phyloP scores from a whole-genome alignment of 2,329 filamentous ascomycete genomes.

The Pyricularia sp. region DNA sequence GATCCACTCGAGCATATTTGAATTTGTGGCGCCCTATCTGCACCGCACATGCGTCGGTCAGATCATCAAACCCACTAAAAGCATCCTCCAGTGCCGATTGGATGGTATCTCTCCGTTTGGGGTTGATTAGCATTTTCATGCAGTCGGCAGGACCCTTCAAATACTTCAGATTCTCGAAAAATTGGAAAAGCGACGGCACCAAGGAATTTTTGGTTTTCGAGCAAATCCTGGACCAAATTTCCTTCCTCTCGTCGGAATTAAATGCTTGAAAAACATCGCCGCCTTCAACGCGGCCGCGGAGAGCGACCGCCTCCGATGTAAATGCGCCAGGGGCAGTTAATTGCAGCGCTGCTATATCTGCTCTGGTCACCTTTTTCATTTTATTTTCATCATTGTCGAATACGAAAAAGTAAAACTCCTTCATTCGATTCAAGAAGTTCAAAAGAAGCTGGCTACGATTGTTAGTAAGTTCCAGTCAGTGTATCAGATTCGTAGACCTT shows the following conservation, averaged over 20 bases:
- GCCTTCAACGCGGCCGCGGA: neutral
- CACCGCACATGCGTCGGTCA: neutral
- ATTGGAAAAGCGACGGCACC: neutral
- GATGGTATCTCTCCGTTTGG: neutral
- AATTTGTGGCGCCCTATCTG: neutral
- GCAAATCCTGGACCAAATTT: neutral
- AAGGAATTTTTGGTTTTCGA: neutral
- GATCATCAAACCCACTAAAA: neutral
- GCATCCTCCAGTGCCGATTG: neutral
- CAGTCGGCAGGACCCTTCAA: neutral
- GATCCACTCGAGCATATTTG: neutral
- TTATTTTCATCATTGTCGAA: neutral
- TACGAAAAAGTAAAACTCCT: neutral
- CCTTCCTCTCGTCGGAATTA: neutral
- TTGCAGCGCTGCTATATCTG: neutral
- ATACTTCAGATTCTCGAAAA: neutral
- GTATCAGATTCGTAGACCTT: neutral
- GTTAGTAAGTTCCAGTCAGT: neutral
- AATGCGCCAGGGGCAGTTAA: neutral
- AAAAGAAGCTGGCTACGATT: neutral
- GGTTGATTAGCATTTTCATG: neutral
- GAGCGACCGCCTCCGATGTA: neutral
- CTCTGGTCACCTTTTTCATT: neutral
- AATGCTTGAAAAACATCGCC: neutral
- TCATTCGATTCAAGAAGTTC: neutral